Base-by-base conservation (phyloP, 1,284 basidiomycete species). In the Stereum hirsutum region DNA sequence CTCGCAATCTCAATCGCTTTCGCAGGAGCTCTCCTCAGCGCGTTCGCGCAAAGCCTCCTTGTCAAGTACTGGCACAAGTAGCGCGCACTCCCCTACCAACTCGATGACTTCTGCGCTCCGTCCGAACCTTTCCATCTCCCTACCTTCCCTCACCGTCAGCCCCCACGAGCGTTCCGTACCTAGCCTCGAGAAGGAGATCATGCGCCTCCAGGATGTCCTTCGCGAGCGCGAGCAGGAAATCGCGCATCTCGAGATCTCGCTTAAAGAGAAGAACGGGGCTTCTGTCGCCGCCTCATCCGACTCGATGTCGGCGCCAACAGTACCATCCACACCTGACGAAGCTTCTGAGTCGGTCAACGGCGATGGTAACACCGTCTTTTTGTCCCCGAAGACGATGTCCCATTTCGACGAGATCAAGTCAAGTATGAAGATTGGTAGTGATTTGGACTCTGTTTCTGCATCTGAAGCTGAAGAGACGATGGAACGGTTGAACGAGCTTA, bases 1-100 rank as follows among this genome's bases (percentile, higher is more conserved):
- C 54, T 84, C 81, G 69, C 83, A 86, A 66, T 90, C 87, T 58
- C 78, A 82, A 69, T 93, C 91, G 70, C 81, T 93, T 54, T 93
- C 91, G 68, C 91, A 93, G 89, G 90, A 95, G 78, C 80, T 93
- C 52, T 93, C 85, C 53, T 92, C 81, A 69, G 88, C 73, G 71
- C 85, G 81, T 58, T 89, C 81, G 68, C 85, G 83, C 74, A 85
- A 84, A 69, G 69, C 72, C 56, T 86, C 84, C 51, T 75, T 73
- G 51, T 85, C 81, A 52, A 84, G 80, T 60, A 74, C 80, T 58
- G 77, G 75, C 53, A 80, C 78, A 46, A 71, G 68, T 75, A 77
- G 75, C 62, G 76, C 54, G 76, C 76, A 25, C 69, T 63, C 55
- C 15, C 53, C 48, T 38, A 56, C 60, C 8, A 55, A 59, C 27